These are phyloP conservation scores for Solanum hybrid DNA, from an alignment of 305 asterid genomes.

Conservation along the genomic window DNA sequence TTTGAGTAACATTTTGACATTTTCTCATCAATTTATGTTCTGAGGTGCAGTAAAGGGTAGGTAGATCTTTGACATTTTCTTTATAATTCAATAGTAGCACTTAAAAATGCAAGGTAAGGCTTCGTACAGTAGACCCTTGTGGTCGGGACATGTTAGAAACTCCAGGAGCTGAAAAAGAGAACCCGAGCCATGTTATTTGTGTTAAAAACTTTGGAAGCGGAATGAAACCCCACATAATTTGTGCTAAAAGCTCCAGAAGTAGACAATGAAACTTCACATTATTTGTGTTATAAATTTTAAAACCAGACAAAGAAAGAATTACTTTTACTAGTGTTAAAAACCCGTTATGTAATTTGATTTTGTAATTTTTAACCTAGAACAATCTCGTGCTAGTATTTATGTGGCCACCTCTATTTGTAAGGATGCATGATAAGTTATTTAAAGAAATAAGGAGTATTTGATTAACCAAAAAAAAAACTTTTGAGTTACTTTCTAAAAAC, in stretches of 20 bases:
- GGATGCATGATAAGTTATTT: not conserved
- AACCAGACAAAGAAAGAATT: not conserved
- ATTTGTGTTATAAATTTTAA: not conserved
- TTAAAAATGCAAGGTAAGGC: too few relatives aligned
- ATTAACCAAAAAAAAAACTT: not conserved
- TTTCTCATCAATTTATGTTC: not conserved
- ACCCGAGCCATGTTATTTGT: too few relatives aligned
- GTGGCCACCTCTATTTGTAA: not conserved
- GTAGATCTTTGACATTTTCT: not conserved
- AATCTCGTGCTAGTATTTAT: not conserved
- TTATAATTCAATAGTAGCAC: too few relatives aligned
- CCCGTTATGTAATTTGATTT: too few relatives aligned
- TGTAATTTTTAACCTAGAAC: not conserved
- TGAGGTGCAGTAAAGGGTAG: not conserved
- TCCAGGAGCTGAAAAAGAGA: too few relatives aligned
- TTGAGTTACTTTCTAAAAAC: not conserved
- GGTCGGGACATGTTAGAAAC: too few relatives aligned
- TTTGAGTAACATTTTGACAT: not conserved
- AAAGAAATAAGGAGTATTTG: not conserved
- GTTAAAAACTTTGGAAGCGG: too few relatives aligned
- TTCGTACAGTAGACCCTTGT: too few relatives aligned
- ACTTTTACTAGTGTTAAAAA: not conserved
- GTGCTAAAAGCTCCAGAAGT: not conserved
- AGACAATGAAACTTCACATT: not conserved
- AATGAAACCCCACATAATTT: too few relatives aligned